phyloP scores from a whole-genome alignment of 164 flowering plant genomes.

The Dillenia suffruticosa region DNA sequence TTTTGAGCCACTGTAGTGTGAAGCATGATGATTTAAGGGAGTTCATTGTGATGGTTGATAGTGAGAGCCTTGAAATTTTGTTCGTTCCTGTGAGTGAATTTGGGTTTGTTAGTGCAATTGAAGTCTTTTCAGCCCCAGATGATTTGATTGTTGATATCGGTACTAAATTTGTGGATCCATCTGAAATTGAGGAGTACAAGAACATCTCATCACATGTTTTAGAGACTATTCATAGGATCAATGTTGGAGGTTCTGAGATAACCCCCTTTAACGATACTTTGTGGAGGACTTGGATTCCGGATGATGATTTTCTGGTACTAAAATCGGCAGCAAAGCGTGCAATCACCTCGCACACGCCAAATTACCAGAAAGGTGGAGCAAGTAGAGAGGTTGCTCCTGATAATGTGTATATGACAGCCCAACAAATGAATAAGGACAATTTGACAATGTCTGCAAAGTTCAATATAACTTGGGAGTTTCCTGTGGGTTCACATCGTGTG shows the following conservation, averaged over 20 bases:
- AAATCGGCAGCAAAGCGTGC: conserved; percentile 42
- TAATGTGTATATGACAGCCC: conserved; percentile 77
- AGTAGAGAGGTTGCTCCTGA: conserved; percentile 65
- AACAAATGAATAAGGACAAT: conserved; percentile 55
- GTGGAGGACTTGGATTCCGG: conserved; percentile 84
- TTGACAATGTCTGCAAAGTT: conserved; percentile 19
- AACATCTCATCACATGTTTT: conserved; percentile 32
- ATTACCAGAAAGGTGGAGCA: conserved; percentile 46
- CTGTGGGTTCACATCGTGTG: conserved; percentile 22
- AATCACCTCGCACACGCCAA: conserved; percentile 18
- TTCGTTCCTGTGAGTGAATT: conserved; percentile 35
- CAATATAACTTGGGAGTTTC: conserved; percentile 76
- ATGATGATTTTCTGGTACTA: conserved; percentile 46
- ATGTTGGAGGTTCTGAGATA: conserved; percentile 67
- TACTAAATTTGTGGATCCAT: conserved; percentile 19
- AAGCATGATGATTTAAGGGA: conserved; percentile 39
- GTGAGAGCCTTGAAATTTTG: conserved; percentile 27
- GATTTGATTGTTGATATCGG: conserved; percentile 44
- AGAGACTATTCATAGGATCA: conserved; percentile 62
- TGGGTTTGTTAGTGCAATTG: conserved; percentile 71
- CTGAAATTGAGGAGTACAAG: conserved; percentile 23
- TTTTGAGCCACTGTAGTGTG: conserved; percentile 27
- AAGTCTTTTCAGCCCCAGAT: conserved; percentile 69
- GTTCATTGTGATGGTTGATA: conserved; percentile 37
- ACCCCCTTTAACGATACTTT: conserved; percentile 72